phyloP scores from a whole-genome alignment of 495 filamentous ascomycete genomes.

The Podospora appendiculata region DNA sequence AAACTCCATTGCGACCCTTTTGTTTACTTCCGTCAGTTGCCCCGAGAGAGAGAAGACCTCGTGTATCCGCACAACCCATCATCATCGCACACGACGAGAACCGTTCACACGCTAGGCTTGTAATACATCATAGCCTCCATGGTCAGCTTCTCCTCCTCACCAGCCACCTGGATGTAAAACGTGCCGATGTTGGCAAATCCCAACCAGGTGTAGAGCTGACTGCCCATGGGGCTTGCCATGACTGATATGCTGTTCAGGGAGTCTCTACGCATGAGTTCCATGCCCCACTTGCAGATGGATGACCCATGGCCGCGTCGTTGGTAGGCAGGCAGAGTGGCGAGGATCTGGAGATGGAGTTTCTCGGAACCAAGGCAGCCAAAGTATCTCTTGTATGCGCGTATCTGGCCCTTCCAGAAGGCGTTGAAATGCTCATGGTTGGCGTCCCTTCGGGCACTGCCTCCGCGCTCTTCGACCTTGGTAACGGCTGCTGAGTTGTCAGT shows the following conservation, averaged over 20 bases:
- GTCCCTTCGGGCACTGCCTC: constrained; percentile 20
- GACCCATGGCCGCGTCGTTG: constrained; percentile 25
- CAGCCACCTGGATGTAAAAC: constrained; percentile 22
- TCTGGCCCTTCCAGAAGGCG: constrained; percentile 21
- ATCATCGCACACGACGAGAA: too few species aligned
- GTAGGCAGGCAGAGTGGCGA: constrained; percentile 24
- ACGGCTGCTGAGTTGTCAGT: constrained; percentile 10
- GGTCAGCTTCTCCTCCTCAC: constrained; percentile 22
- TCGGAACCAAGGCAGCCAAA: constrained; percentile 20
- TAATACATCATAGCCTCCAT: constrained; percentile 31
- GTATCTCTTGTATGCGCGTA: constrained; percentile 15
- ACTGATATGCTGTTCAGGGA: constrained; percentile 19
- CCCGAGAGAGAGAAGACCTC: too few species aligned
- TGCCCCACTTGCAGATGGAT: constrained; percentile 24
- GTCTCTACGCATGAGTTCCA: constrained; percentile 15
- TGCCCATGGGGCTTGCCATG: constrained; percentile 33
- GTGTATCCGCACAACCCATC: too few species aligned
- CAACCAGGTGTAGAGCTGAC: constrained; percentile 22
- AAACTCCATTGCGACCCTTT: too few species aligned
- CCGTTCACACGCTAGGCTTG: not conserved
- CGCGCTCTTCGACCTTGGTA: constrained; percentile 15
- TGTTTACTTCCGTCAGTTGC: too few species aligned
- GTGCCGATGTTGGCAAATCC: constrained; percentile 13
- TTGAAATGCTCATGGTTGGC: constrained; percentile 24
- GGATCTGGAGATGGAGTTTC: constrained; percentile 28